These are phyloP conservation scores for Mycena pura DNA, from an alignment of 768 basidiomycete genomes.

Conservation along the genomic window DNA sequence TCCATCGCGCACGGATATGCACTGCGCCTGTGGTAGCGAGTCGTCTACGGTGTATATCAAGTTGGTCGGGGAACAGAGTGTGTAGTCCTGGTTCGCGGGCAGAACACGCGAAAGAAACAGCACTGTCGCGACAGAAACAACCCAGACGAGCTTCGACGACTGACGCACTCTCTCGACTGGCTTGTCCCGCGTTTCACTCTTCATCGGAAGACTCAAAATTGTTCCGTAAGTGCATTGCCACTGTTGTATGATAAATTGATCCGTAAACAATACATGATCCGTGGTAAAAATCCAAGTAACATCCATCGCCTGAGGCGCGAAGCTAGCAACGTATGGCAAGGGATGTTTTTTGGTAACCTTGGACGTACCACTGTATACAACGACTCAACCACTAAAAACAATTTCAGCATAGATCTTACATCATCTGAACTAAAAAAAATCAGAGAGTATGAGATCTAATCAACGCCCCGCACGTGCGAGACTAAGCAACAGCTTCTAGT, in stretches of 20 bases:
- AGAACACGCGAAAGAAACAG: conserved; percentile 15
- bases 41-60: conserved; percentile 78
- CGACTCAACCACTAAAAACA: no score
- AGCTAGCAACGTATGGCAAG: no score
- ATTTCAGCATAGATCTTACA: not conserved
- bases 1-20: conserved; percentile 60
- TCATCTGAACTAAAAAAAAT: conserved; percentile 21
- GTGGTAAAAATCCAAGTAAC: no score
- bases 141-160: conserved; percentile 9
- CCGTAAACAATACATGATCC: no score
- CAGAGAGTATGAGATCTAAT: conserved; percentile 52
- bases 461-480: conserved; percentile 55
- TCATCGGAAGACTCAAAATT: no score
- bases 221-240: no score
- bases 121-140: not conserved
- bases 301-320: no score
- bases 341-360: no score
- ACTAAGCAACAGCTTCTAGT: conserved; percentile 93
- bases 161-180: conserved; percentile 8
- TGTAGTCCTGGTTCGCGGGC: conserved; percentile 44
- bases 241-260: no score
- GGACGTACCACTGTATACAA: no score
- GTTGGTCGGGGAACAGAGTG: conserved; percentile 58
- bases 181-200: not conserved
- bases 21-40: conserved; percentile 57